These are phyloP conservation scores for Penicillium soppii DNA, from an alignment of 495 filamentous ascomycete species.

Conservation along the genomic window DNA sequence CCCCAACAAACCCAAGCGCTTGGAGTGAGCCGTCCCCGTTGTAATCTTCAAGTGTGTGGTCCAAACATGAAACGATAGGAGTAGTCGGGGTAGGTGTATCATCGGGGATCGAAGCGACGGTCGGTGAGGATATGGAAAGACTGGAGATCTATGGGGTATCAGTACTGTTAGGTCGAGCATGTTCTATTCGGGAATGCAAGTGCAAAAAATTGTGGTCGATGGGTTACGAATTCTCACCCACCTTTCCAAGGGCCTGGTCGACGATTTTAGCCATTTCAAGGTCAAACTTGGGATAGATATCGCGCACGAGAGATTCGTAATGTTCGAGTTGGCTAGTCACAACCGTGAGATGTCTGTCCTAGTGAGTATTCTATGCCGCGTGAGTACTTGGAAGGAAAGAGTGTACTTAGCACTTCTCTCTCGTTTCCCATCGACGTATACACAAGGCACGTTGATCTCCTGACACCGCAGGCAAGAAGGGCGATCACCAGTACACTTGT, in stretches of 20 bases:
- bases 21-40: slow-evolving; percentile 46
- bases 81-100: background rate
- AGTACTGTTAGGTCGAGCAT: background rate
- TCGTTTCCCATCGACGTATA: slow-evolving; percentile 2
- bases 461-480: background rate
- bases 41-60: slow-evolving; percentile 50
- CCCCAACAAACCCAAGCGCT: slow-evolving; percentile 57
- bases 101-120: slow-evolving; percentile 21
- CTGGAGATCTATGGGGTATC: background rate
- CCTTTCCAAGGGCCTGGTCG: slow-evolving; percentile 23
- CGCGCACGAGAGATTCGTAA: slow-evolving; percentile 31
- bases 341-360: slow-evolving; percentile 22
- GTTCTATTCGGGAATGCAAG: too few species aligned
- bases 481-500: slow-evolving; percentile 4
- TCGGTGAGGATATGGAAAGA: slow-evolving; percentile 3
- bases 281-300: slow-evolving; percentile 30
- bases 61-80: background rate
- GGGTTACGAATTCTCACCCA: background rate
- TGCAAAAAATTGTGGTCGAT: background rate
- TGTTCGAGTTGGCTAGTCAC: slow-evolving; percentile 5
- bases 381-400: background rate
- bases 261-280: slow-evolving; percentile 23
- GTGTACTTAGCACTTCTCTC: slow-evolving; percentile 4
- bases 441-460: background rate
- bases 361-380: slow-evolving; percentile 8